These are phyloP conservation scores for Westerdykella ornata DNA, from an alignment of 2,329 filamentous ascomycete species.

Conservation along the genomic window DNA sequence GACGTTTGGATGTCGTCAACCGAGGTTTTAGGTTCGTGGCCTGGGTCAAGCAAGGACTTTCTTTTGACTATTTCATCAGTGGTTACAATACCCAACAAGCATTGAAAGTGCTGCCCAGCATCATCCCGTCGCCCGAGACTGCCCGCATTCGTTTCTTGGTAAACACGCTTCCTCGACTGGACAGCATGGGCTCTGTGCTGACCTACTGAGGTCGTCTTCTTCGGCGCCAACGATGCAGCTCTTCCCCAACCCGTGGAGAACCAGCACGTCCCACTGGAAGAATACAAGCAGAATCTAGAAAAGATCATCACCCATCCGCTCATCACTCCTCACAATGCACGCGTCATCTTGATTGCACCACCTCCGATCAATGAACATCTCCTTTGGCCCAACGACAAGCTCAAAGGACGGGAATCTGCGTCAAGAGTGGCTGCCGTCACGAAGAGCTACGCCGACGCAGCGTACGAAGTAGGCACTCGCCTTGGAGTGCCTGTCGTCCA, in stretches of 20 bases:
- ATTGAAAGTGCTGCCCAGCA: slow-evolving; percentile 58
- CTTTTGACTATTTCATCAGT: slow-evolving; percentile 30
- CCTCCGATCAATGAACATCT: slow-evolving; percentile 76
- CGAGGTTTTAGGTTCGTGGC: slow-evolving; percentile 60
- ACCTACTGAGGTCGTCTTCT: slow-evolving; percentile 60
- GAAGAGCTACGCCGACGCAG: slow-evolving; percentile 60
- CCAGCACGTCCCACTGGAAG: slow-evolving; percentile 72
- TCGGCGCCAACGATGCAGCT: slow-evolving; percentile 87
- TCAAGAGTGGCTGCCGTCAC: slow-evolving; percentile 54
- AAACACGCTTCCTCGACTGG: slow-evolving; percentile 2
- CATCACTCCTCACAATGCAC: slow-evolving; percentile 62
- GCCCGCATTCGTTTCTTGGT: slow-evolving; percentile 63
- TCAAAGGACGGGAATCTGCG: slow-evolving; percentile 31
- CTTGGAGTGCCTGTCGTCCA: slow-evolving; percentile 61
- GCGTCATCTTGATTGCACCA: slow-evolving; percentile 71
- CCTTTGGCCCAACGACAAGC: slow-evolving; percentile 45
- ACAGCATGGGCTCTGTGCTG: slow-evolving; percentile 2
- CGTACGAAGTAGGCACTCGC: slow-evolving; percentile 54
- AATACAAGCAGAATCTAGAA: slow-evolving; percentile 66
- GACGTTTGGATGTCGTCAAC: slow-evolving; percentile 80
- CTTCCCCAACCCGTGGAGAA: slow-evolving; percentile 54
- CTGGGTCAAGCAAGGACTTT: neutral
- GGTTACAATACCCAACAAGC: slow-evolving; percentile 80
- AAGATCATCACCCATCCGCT: slow-evolving; percentile 65
- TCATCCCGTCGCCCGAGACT: slow-evolving; percentile 61